Base-by-base conservation (phyloP, 805 yeast species). In the Danielozyma ontarioensis region DNA sequence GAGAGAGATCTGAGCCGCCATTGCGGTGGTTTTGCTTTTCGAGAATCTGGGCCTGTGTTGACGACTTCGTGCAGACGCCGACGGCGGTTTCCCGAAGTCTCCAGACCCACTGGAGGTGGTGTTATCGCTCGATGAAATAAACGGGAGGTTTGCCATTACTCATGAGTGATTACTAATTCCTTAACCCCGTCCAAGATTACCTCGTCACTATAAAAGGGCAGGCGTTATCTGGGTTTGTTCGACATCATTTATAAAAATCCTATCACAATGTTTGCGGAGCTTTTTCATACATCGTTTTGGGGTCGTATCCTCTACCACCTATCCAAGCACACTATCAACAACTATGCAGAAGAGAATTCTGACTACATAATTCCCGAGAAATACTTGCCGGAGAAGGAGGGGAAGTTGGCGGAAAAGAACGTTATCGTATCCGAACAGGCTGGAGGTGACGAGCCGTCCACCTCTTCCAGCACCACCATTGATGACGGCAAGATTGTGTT, bases 281-380 rank as follows among this genome's bases (percentile, higher is more conserved):
- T 26, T 26, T 8, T 26, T 11, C 14, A 24, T 6, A 24, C 5
- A 5, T 24, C 57, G 31, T 59, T 59, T 28, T 44, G 44, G 40
- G 64, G 63, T 5, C 41, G 55, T 27, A 14, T 43, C 3, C 33
- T 47, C 13, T 56, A 58, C 37, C 56, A 45, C 34, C 27, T 54
- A 4, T 54, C 63, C 3, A 44, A 44, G n/a, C 48, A 52, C 28
- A 53, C 38, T 34, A 23, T 37, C 15, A 44, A 48, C 31, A 29
- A 32, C 4, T 50, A 54, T 32, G 35, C 39, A n/a, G 65, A 63
- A 38, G 68, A 63, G 23, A 27, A 28, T 4, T 36, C 46, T 8
- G 59, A 46, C 22, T 62, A 54, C 37, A 44, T 54, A 4, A 38
- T 59, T 3, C 65, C 66, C 3, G 58, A 52, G 13, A 59, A 52